These are phyloP conservation scores for Pharnaceum exiguum DNA, from an alignment of 148 eudicot genomes.

Conservation along the genomic window DNA sequence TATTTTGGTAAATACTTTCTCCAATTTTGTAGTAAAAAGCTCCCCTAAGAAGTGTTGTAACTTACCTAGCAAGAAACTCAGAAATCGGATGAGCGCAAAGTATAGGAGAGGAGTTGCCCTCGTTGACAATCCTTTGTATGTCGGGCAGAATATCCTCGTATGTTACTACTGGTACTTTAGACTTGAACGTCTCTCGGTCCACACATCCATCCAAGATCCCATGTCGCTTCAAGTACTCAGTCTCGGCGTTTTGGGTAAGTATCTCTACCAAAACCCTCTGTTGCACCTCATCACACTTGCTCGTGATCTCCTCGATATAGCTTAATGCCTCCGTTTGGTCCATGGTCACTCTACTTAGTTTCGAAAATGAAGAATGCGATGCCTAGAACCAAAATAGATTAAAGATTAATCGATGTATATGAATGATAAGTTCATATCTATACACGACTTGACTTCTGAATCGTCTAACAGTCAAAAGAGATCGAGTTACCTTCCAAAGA, in stretches of 20 bases:
- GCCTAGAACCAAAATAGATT: too few species aligned
- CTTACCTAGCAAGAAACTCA: constrained; percentile 55
- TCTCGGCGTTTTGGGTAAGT: constrained; percentile 34
- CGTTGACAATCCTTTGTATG: constrained; percentile 49
- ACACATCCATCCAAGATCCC: constrained; percentile 17
- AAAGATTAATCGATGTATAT: too few species aligned
- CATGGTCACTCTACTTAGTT: too few species aligned
- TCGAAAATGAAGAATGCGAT: too few species aligned
- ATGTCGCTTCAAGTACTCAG: constrained; percentile 39
- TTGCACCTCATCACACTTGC: constrained; percentile 38
- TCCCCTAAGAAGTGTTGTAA: too few species aligned
- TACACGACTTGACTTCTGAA: too few species aligned
- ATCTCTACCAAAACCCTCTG: constrained; percentile 44
- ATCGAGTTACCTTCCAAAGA: too few species aligned
- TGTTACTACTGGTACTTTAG: constrained; percentile 31
- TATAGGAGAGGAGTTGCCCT: constrained; percentile 48
- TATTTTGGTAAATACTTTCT: too few species aligned
- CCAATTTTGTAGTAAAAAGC: too few species aligned
- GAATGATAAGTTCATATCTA: too few species aligned
- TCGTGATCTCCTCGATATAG: constrained; percentile 48
- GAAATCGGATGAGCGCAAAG: constrained; percentile 42
- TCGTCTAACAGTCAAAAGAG: too few species aligned
- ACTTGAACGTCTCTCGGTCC: constrained; percentile 35
- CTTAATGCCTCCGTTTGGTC: constrained; percentile 30
- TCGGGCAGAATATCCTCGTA: constrained; percentile 48